Conservation (phyloP, 164 flowering plant species). For the Tinospora cordifolia region DNA sequence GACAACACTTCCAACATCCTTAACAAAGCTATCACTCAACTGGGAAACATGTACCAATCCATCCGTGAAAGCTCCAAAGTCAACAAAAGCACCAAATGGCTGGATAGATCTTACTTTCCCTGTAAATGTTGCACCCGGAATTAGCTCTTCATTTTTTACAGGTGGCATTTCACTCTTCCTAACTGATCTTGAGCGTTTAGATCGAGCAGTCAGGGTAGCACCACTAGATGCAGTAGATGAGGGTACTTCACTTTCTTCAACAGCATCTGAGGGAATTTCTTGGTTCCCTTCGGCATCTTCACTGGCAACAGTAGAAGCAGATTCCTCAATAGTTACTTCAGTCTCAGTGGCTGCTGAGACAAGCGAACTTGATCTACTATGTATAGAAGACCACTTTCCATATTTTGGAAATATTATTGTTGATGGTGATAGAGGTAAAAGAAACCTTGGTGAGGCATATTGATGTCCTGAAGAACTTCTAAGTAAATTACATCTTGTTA, state of each 20-base stretch:
- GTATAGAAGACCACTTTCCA: conserved; percentile 19
- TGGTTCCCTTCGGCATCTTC: conserved; percentile 29
- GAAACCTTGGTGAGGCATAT: conserved; percentile 28
- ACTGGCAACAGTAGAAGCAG: conserved; percentile 34
- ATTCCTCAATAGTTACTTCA: conserved; percentile 65
- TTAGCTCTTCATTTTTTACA: conserved; percentile 73
- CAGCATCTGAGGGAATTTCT: conserved; percentile 25
- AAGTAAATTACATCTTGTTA: conserved; percentile 29
- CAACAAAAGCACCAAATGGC: conserved; percentile 97
- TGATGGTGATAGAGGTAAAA: conserved; percentile 37
- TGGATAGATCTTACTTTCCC: conserved; percentile 92
- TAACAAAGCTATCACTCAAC: conserved; percentile 79
- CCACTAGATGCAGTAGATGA: conserved; percentile 28
- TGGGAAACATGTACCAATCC: conserved; percentile 89
- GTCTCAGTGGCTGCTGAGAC: conserved; percentile 53
- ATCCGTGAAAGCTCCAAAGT: conserved; percentile 95
- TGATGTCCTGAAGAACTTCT: conserved; percentile 27
- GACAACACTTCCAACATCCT: conserved; percentile 68
- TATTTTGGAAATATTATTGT: conserved; percentile 39
- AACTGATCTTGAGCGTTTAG: conserved; percentile 42
- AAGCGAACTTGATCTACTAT: conserved; percentile 21
- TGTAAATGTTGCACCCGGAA: conserved; percentile 76
- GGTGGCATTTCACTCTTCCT: conserved; percentile 95
- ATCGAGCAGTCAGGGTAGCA: conserved; percentile 26
- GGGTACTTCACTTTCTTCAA: conserved; percentile 35